Base-by-base conservation (phyloP, 164 flowering plant species). In the Chimonanthus salicifolius region DNA sequence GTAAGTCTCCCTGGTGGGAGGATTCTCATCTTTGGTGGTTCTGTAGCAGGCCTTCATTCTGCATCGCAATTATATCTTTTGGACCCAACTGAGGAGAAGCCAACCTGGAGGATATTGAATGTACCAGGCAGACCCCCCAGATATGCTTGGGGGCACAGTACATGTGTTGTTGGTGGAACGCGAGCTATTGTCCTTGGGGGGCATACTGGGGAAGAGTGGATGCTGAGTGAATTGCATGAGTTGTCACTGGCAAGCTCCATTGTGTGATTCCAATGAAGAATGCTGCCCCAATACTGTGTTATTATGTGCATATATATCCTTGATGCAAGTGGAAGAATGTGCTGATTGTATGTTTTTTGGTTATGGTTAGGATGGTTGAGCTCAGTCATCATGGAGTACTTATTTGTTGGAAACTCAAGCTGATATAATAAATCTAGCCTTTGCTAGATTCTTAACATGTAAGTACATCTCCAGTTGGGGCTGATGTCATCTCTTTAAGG, bases 141-240 rank as follows among this genome's bases (percentile, higher is more conserved):
- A 66, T 90, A 89, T 79, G 97, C 96, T 67, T 92, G 97, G 97
- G 96, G 98, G 6, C 98, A 92, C 68, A 92, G 97, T 75, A 92
- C 96, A 5, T 94, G 97, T 69, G 88, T 94, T 69, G 97, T 94
- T 67, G 96, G 98, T 7, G 97, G 98, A 50, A 94, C 97, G 20
- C 85, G 96, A 74, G 92, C 96, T 18, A 85, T 94, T 45, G 97
- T 94, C 77, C 91, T 94, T 67, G 97, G 96, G 16, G 96, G 98
- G 47, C 96, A 94, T 74, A 92, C 96, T 11, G 96, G 97, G 65
- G 96, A 94, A 76, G 98, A 94, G 76, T 92, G 98, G 97, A 89
- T 89, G 94, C 85, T 94, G 43, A 85, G 88, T 70, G 97, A 92
- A 77, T 77, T 92, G 71, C 96, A 94, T 72, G 96, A 94, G 81